These are phyloP conservation scores for Aspergillus floridensis DNA, from an alignment of 2,329 filamentous ascomycete genomes.

Conservation along the genomic window DNA sequence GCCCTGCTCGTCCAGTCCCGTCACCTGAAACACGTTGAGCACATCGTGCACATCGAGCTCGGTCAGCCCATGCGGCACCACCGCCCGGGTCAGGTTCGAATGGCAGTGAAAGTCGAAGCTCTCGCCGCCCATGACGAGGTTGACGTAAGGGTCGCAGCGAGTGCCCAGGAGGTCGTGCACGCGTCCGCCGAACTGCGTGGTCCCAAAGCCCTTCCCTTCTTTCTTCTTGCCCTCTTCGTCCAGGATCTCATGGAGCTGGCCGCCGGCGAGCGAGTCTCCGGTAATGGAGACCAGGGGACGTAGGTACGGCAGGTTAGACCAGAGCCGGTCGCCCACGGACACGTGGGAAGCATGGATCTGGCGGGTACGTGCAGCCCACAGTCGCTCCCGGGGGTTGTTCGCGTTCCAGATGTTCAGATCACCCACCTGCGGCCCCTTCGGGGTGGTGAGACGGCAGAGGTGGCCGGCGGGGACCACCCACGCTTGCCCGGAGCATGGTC, in stretches of 20 bases:
- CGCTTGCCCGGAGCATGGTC: slow-evolving; percentile 70
- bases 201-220: slow-evolving; percentile 34
- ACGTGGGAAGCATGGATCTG: slow-evolving; percentile 78
- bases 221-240: slow-evolving; percentile 34
- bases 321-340: slow-evolving; percentile 67
- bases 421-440: slow-evolving; percentile 75
- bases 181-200: slow-evolving; percentile 57
- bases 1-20: slow-evolving; percentile 68
- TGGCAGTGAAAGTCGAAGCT: slow-evolving; percentile 81
- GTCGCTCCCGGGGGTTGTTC: slow-evolving; percentile 72
- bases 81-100: slow-evolving; percentile 73
- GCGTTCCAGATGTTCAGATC: slow-evolving; percentile 81
- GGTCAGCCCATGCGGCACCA: slow-evolving; percentile 64
- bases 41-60: slow-evolving; percentile 82
- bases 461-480: slow-evolving; percentile 68
- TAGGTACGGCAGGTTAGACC: slow-evolving; percentile 75
- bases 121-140: slow-evolving; percentile 66
- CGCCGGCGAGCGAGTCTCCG: slow-evolving; percentile 58
- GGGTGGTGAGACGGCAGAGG: slow-evolving; percentile 71
- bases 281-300: slow-evolving; percentile 70
- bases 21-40: slow-evolving; percentile 83
- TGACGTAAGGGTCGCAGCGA: slow-evolving; percentile 81
- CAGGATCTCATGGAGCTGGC: slow-evolving; percentile 37
- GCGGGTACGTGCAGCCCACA: slow-evolving; percentile 77
- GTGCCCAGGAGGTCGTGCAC: slow-evolving; percentile 80